These are phyloP conservation scores for Septoria petroselini DNA, from an alignment of 2,329 filamentous ascomycete species.

Conservation along the genomic window DNA sequence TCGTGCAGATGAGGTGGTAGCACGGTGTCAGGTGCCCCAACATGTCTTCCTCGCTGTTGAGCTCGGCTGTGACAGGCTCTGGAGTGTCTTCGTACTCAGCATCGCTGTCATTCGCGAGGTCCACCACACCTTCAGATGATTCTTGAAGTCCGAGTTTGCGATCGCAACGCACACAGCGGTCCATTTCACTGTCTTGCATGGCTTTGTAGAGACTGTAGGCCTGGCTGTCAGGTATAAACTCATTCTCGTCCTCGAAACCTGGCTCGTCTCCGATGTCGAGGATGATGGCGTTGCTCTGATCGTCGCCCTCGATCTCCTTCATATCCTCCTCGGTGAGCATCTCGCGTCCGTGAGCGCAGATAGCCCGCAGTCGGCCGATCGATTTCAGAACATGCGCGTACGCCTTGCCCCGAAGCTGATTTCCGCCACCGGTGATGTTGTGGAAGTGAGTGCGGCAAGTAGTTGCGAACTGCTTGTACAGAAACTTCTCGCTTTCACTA, in stretches of 20 bases:
- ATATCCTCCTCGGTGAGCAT: conserved; percentile 81
- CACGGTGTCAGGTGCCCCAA: conserved; percentile 82
- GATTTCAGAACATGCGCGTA: conserved; percentile 92
- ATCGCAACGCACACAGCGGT: conserved; percentile 69
- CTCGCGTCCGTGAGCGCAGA: conserved; percentile 93
- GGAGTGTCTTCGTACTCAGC: conserved; percentile 43
- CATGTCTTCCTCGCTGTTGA: conserved; percentile 55
- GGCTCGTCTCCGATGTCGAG: conserved; percentile 81
- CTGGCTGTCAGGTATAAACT: conserved; percentile 62
- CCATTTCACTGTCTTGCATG: conserved; percentile 76
- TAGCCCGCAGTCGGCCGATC: conserved; percentile 81
- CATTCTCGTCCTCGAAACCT: conserved; percentile 51
- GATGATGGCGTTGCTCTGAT: conserved; percentile 73
- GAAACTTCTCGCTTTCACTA: conserved; percentile 65
- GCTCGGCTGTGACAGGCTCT: conserved; percentile 50
- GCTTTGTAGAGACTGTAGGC: conserved; percentile 83
- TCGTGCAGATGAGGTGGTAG: conserved; percentile 77
- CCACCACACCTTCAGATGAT: conserved; percentile 40
- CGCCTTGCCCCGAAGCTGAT: conserved; percentile 60
- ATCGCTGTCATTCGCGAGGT: conserved; percentile 50
- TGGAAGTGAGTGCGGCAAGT: conserved; percentile 78
- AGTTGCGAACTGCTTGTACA: conserved; percentile 82
- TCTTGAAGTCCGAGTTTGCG: conserved; percentile 58
- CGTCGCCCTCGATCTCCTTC: conserved; percentile 66
- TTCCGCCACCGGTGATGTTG: conserved; percentile 64